Evolutionary conservation across 352 stramenopile species (phyloP), one percentile per base, ranked within the genome.

Genomic region (Phytophthora brassicae): DNA sequence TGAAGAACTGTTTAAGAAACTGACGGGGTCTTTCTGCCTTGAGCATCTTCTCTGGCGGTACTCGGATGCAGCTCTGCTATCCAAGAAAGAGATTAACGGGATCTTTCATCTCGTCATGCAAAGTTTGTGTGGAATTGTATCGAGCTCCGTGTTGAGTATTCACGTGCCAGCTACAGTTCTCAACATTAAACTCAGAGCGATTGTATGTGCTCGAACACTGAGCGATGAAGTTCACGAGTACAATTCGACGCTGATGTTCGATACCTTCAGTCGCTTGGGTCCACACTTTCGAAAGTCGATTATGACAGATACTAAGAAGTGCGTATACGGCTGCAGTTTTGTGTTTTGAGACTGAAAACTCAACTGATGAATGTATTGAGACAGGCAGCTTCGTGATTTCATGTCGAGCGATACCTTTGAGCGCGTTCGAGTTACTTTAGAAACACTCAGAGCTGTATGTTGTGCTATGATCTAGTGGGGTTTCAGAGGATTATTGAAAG

Each of bases 61-160:
- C 60, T 87, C 84, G 7, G 76, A 84, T 43, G 81, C 86, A 47
- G 77, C 78, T 1, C 70, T 92, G 16, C 55, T 92, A 8, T 82
- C 81, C 11, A 90, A 89, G 58, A 92, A 92, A 68, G 80, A 90
- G 33, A 88, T 91, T 56, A 90, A 93, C 55, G 79, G 77, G 22
- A 90, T 89, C 38, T 93, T 90, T 41, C 78, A 90, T 44, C 73
- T 89, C 11, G 70, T 93, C 16, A 39, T 93, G n/a, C 81, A 93
- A 60, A 89, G 77, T 33, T 68, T 91, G 38, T 89, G 80, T 43
- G 80, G 81, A 0, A 86, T 91, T 45, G 66, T 86, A 42, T 89
- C 80, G 14, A 65, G 80, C 4, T 89, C 82, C 0, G 75, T 89
- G 1, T 48, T 87, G 43, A 82, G 79, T 7, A 83, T 90, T 42